These are phyloP conservation scores for Bassia scoparia DNA, from an alignment of 148 eudicot genomes.

Conservation along the genomic window DNA sequence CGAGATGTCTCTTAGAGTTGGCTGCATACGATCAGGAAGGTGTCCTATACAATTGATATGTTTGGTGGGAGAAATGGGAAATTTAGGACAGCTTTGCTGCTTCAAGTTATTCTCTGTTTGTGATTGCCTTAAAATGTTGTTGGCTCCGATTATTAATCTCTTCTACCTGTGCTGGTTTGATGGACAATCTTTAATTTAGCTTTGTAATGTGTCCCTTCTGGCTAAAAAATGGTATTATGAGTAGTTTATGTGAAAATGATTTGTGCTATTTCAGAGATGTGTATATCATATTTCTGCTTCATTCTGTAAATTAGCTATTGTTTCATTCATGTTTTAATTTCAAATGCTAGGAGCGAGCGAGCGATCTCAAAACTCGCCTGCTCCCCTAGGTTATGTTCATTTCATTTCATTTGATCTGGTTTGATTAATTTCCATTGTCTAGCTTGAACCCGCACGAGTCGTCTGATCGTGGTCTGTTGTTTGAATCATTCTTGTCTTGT, in stretches of 20 bases:
- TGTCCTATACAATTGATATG: slow-evolving; percentile 29
- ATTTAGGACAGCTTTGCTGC: slow-evolving; percentile 31
- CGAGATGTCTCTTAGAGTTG: slow-evolving; percentile 30
- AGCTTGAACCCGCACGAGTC: too few relatives aligned
- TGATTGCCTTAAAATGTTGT: slow-evolving; percentile 31
- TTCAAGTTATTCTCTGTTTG: slow-evolving; percentile 33
- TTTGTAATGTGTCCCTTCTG: slow-evolving; percentile 29
- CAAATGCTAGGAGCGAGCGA: too few relatives aligned
- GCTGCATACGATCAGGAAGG: slow-evolving; percentile 30
- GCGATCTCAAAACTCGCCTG: too few relatives aligned
- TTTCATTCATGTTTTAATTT: background rate
- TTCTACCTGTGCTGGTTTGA: slow-evolving; percentile 31
- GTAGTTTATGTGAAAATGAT: slow-evolving; percentile 33
- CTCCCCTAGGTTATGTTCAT: too few relatives aligned
- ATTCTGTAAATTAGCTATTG: slow-evolving; percentile 26
- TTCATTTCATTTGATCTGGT: too few relatives aligned
- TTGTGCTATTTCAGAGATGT: slow-evolving; percentile 28
- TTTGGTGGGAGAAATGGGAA: slow-evolving; percentile 25
- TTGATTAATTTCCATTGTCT: too few relatives aligned
- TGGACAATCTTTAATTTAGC: slow-evolving; percentile 30
- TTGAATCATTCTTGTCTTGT: too few relatives aligned
- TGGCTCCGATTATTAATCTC: slow-evolving; percentile 26
- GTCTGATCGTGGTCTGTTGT: too few relatives aligned
- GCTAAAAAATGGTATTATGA: slow-evolving; percentile 33
- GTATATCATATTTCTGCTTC: slow-evolving; percentile 2